Percentiles rank a stretch among this genome's conserved stretches.
phyloP scores from a whole-genome alignment of 345 rosid species.

The Hevea brasiliensis region DNA sequence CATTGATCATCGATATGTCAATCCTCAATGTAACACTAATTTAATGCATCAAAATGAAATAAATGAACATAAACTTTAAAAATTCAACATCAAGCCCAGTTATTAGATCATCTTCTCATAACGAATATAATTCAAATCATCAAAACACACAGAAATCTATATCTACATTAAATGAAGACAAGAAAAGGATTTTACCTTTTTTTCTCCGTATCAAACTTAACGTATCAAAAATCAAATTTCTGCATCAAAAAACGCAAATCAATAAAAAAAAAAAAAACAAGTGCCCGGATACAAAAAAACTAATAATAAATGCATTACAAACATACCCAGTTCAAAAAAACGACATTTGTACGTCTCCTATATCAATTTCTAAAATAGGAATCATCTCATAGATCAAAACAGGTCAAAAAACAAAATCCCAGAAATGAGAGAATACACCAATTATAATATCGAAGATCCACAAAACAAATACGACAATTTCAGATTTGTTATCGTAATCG shows the following conservation, averaged over 20 bases:
- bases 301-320: slow-evolving; percentile 22
- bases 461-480: slow-evolving; percentile 9
- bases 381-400: slow-evolving; percentile 25
- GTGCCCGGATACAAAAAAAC: slow-evolving; percentile 8
- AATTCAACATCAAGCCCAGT: slow-evolving; percentile 11
- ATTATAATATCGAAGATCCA: slow-evolving; percentile 14
- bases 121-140: slow-evolving; percentile 17
- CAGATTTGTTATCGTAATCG: slow-evolving; percentile 24
- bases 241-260: slow-evolving; percentile 25
- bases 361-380: slow-evolving; percentile 18
- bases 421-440: background rate
- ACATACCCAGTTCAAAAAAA: slow-evolving; percentile 25
- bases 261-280: slow-evolving; percentile 1
- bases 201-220: slow-evolving; percentile 19
- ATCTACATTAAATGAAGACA: slow-evolving; percentile 3
- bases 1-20: slow-evolving; percentile 10
- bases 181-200: slow-evolving; percentile 6
- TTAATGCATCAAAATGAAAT: slow-evolving; percentile 11
- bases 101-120: slow-evolving; percentile 22
- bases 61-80: background rate
- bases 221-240: slow-evolving; percentile 14
- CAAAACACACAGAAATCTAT: background rate
- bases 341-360: background rate
- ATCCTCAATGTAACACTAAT: slow-evolving; percentile 17
- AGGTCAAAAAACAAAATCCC: slow-evolving; percentile 16